Evolutionary conservation across 78 protist species (phyloP).

Genomic region (Monosiga brevicollis): DNA sequence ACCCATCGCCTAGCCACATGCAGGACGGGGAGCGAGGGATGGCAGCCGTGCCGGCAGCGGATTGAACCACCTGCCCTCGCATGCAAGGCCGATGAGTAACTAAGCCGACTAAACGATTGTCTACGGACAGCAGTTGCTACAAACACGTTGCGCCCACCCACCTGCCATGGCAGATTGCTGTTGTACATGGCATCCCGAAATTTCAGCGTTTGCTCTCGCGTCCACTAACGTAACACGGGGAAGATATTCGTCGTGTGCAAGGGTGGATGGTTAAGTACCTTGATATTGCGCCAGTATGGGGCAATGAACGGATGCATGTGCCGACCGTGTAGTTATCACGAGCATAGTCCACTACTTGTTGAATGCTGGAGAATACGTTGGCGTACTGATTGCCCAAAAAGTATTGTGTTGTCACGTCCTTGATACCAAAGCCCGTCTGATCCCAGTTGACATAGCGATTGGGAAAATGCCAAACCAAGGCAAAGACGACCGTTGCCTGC

Average conservation of each 20-base stretch:
- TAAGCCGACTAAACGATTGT: no score
- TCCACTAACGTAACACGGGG: no score
- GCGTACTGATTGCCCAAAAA: not conserved
- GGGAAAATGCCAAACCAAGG: constrained; percentile 4
- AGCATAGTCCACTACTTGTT: not conserved
- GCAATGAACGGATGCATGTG: no score
- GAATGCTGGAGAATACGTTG: not conserved
- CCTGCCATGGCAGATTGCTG: not conserved
- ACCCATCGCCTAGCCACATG: not conserved
- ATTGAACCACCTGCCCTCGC: not conserved
- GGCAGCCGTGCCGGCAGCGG: not conserved
- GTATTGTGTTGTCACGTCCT: not conserved
- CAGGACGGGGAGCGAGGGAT: not conserved
- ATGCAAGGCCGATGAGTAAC: not conserved
- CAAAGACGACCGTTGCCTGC: not conserved
- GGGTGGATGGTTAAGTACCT: no score
- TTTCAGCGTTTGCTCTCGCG: not conserved
- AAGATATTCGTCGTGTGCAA: no score
- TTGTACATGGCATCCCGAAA: not conserved
- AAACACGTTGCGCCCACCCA: not conserved
- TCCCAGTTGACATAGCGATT: not conserved
- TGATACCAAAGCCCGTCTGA: not conserved
- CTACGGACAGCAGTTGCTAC: no score
- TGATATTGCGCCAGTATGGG: no score
- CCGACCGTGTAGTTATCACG: not conserved